These are phyloP conservation scores for Boletellus ananas DNA, from an alignment of 768 basidiomycete genomes.

Conservation along the genomic window DNA sequence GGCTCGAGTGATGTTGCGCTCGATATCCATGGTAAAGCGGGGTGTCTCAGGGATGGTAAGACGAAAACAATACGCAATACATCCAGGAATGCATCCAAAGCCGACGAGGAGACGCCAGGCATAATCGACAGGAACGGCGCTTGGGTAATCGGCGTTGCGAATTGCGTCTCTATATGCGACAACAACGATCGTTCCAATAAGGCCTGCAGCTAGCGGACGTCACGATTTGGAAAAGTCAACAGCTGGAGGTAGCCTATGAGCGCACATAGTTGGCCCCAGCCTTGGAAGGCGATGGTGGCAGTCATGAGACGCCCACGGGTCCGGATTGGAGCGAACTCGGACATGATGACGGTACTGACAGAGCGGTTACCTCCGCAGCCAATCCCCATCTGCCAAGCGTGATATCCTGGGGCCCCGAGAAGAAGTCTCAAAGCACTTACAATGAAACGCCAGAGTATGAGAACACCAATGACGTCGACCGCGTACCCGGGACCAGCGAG, in stretches of 20 bases:
- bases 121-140: slow-evolving; percentile 58
- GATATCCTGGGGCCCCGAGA: neutral
- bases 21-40: slow-evolving; percentile 88
- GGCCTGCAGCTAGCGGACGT: slow-evolving; percentile 48
- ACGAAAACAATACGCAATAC: slow-evolving; percentile 81
- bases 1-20: slow-evolving; percentile 72
- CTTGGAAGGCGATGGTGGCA: slow-evolving; percentile 78
- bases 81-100: slow-evolving; percentile 76
- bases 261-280: slow-evolving; percentile 84
- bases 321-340: slow-evolving; percentile 76
- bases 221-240: neutral
- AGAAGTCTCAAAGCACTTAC: slow-evolving; percentile 27
- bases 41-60: slow-evolving; percentile 91
- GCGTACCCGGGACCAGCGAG: slow-evolving; percentile 60
- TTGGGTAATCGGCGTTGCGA: slow-evolving; percentile 37
- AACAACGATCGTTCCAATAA: slow-evolving; percentile 62
- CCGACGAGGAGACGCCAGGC: slow-evolving; percentile 88
- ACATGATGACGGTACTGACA: slow-evolving; percentile 78
- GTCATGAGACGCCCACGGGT: slow-evolving; percentile 86
- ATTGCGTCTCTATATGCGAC: slow-evolving; percentile 59
- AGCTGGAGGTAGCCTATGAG: slow-evolving; percentile 1
- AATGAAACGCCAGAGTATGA: slow-evolving; percentile 82
- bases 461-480: slow-evolving; percentile 62
- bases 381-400: slow-evolving; percentile 53
- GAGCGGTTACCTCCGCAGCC: slow-evolving; percentile 91